Base-by-base conservation (phyloP, 768 basidiomycete species). In the Tephrocybe sp. region DNA sequence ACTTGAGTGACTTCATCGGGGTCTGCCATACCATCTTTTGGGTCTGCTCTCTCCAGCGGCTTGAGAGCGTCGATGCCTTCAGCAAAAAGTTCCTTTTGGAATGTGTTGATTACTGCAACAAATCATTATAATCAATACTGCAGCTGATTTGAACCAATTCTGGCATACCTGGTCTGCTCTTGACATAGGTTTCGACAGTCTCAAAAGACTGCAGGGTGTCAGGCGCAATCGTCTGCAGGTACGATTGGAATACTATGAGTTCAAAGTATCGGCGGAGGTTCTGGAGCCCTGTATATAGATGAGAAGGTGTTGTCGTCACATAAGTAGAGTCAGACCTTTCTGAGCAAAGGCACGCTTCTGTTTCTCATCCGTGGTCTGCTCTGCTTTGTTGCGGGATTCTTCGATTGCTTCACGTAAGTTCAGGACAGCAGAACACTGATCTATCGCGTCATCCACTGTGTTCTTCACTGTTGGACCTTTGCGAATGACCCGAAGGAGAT, bases 331-430 rank as follows among this genome's bases (percentile, higher is more conserved):
- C 72, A 40, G 5, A 86, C 91, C 94, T 75, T 82, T 84, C 44
- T 91, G 84, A 0, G 86, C 80, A 62, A 83, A 78, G 2, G 70
- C 63, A 43, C 78, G 77, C 64, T 84, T 88, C 62, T 85, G 78
- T 51, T 77, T 79, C 46, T 88, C 83, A 48, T 93, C 89, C 5
- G 78, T 73, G 0, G 86, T 79, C 55, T 92, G 83, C 56, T 92
- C 92, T 0, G 94, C 92, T 18, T 72, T 70, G n/a, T 79, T 67
- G 19, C 92, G 82, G 2, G 84, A 77, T 19, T 89, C 84, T 58
- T 98, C 96, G 37, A 99, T 96, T 0, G 88, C 79, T 51, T 96
- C 89, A 27, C 92, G 82, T 12, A 98, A 69, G 62, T 98, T 94
- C 65, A 85, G 82, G 3, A 94, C 85, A 13, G 84, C 76, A 13